phyloP scores from a whole-genome alignment of 345 rosid genomes.

The Trapa incisa region DNA sequence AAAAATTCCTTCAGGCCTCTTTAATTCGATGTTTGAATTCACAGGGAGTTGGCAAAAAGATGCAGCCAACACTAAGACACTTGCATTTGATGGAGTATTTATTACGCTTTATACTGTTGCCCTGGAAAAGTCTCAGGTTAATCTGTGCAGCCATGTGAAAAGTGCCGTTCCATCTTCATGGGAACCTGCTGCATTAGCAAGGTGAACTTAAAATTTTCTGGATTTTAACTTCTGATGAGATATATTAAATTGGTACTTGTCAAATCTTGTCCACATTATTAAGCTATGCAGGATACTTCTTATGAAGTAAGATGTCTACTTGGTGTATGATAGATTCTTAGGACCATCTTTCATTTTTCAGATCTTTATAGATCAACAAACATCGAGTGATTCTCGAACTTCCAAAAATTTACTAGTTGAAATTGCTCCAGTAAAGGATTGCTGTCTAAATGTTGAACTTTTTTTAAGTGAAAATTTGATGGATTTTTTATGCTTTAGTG shows the following conservation, averaged over 20 bases:
- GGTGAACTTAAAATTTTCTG: slow-evolving; percentile 20
- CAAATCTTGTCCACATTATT: background rate
- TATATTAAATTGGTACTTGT: background rate
- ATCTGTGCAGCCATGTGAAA: slow-evolving; percentile 63
- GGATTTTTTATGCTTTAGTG: background rate
- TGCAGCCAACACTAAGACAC: slow-evolving; percentile 82
- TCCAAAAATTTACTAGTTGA: background rate
- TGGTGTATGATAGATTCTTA: background rate
- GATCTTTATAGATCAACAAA: background rate
- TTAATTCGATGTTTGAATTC: slow-evolving; percentile 82
- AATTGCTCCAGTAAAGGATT: background rate
- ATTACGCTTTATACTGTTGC: slow-evolving; percentile 77
- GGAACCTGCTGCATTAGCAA: slow-evolving; percentile 91
- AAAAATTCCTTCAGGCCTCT: slow-evolving; percentile 85
- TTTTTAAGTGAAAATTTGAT: background rate
- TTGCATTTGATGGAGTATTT: slow-evolving; percentile 83
- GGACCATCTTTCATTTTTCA: background rate
- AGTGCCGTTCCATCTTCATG: slow-evolving; percentile 74
- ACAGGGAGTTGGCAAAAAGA: slow-evolving; percentile 90
- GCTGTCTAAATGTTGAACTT: background rate
- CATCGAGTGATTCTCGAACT: background rate
- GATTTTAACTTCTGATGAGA: background rate
- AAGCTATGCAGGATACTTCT: background rate
- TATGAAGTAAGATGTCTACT: background rate
- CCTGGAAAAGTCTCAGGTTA: slow-evolving; percentile 70